Evolutionary conservation across 441 rosid species (phyloP).

Genomic region (Rhodomyrtus psidioides): DNA sequence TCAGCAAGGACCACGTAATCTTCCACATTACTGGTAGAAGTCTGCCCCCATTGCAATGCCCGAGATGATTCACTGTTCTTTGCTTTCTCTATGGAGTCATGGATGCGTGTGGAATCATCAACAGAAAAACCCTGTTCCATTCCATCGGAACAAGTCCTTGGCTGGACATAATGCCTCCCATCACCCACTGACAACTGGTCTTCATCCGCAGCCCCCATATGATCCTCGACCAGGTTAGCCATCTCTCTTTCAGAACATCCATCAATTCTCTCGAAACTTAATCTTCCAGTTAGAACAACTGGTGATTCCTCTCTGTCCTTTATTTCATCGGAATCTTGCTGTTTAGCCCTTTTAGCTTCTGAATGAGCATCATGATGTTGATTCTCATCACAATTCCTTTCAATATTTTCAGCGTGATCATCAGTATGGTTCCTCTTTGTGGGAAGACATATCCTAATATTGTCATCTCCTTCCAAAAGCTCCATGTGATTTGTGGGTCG

Average conservation of each 20-base stretch:
- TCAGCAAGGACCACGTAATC: background rate
- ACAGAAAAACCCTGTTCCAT: background rate
- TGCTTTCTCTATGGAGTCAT: background rate
- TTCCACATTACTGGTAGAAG: background rate
- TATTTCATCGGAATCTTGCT: background rate
- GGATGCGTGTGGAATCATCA: background rate
- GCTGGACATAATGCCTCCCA: conserved; percentile 1
- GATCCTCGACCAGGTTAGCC: background rate
- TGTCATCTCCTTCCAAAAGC: background rate
- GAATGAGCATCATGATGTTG: conserved; percentile 5
- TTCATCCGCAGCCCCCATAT: conserved; percentile 4
- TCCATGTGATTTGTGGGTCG: conserved; percentile 10
- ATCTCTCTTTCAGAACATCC: conserved; percentile 1
- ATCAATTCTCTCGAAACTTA: background rate
- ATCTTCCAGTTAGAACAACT: background rate
- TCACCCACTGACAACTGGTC: conserved; percentile 6
- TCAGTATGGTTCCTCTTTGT: conserved; percentile 23
- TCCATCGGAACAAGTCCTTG: background rate
- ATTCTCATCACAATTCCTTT: background rate
- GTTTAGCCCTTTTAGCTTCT: conserved; percentile 27
- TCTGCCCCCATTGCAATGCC: background rate
- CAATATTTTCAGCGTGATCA: conserved; percentile 10
- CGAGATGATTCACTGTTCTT: background rate
- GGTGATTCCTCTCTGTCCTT: conserved; percentile 3
- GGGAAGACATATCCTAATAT: background rate